Percentiles rank a stretch among this genome's conserved stretches.
These are phyloP conservation scores for Tricholoma sp. DNA, from an alignment of 768 basidiomycete genomes.

Conservation along the genomic window DNA sequence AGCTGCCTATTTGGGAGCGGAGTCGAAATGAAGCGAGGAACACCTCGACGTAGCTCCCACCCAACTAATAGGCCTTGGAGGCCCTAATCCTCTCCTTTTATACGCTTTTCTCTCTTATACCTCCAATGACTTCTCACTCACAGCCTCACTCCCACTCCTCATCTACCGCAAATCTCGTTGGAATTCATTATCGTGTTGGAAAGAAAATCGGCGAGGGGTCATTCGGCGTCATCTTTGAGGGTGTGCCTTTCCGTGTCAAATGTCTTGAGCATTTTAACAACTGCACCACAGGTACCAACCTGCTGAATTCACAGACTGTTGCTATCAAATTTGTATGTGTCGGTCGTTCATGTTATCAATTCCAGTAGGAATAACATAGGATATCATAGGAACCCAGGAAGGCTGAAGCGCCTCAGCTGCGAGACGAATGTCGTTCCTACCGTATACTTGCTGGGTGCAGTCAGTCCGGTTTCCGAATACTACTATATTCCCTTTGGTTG, in stretches of 20 bases:
- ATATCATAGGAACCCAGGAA: conserved; percentile 75
- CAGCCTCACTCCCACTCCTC: conserved; percentile 56
- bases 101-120: conserved; percentile 17
- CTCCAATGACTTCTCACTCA: conserved; percentile 52
- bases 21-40: conserved; percentile 19
- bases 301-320: conserved; percentile 97
- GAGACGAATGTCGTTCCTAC: conserved; percentile 98
- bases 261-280: conserved; percentile 3
- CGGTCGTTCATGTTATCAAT: conserved; percentile 8
- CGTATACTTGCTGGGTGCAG: conserved; percentile 86
- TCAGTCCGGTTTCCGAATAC: conserved; percentile 38
- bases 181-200: conserved; percentile 96
- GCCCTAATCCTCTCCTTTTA: conserved; percentile 23
- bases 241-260: conserved; percentile 27
- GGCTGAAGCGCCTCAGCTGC: conserved; percentile 95
- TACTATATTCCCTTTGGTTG: conserved; percentile 12
- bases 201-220: conserved; percentile 99
- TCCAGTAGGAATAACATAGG: conserved; percentile 4
- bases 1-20: conserved; percentile 11
- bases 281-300: conserved; percentile 72
- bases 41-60: conserved; percentile 13
- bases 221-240: conserved; percentile 95
- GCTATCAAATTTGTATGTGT: conserved; percentile 98
- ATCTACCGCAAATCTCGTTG: conserved; percentile 75
- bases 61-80: conserved; percentile 25